A percentile compares a stretch with the other conserved stretches of the same genome.
Conservation (phyloP, 768 basidiomycete species). For the Auricularia auricula-judae region DNA sequence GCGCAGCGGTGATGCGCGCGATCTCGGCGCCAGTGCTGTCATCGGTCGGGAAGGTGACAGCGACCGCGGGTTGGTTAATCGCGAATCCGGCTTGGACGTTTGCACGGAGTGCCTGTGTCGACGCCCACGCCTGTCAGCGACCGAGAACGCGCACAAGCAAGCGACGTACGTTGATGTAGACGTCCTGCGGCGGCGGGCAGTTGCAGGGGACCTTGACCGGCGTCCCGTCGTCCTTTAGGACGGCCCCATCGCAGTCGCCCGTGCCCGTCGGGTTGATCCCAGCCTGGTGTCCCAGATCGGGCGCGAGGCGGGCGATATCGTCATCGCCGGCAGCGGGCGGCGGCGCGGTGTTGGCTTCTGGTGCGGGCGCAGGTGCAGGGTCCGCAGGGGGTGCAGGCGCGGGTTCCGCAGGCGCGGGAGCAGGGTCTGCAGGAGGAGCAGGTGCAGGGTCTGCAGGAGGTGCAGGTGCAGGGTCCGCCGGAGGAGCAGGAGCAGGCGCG, state of each 20-base stretch:
- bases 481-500: no score
- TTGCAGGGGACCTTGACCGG: conserved; percentile 52
- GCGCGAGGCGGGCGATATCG: conserved; percentile 28
- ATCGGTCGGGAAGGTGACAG: conserved; percentile 53
- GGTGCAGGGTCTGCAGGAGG: no score
- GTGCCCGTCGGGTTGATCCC: conserved; percentile 47
- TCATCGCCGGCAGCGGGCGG: not conserved
- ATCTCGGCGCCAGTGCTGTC: conserved; percentile 39
- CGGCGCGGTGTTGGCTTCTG: not conserved
- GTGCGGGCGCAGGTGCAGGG: not conserved
- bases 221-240: conserved; percentile 43
- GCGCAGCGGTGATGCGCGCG: conserved; percentile 45
- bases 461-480: no score
- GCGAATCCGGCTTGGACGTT: conserved; percentile 53
- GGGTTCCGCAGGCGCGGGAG: no score
- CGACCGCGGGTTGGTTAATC: conserved; percentile 51
- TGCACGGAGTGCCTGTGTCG: conserved; percentile 24
- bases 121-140: not conserved
- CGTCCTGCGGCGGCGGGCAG: conserved; percentile 47
- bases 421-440: no score
- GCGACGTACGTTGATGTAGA: conserved; percentile 33
- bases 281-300: conserved; percentile 43
- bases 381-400: not conserved
- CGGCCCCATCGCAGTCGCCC: conserved; percentile 57
- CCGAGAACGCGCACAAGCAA: not conserved